Conservation (phyloP, 2,329 filamentous ascomycete species). For the Penicillium nordicum region DNA sequence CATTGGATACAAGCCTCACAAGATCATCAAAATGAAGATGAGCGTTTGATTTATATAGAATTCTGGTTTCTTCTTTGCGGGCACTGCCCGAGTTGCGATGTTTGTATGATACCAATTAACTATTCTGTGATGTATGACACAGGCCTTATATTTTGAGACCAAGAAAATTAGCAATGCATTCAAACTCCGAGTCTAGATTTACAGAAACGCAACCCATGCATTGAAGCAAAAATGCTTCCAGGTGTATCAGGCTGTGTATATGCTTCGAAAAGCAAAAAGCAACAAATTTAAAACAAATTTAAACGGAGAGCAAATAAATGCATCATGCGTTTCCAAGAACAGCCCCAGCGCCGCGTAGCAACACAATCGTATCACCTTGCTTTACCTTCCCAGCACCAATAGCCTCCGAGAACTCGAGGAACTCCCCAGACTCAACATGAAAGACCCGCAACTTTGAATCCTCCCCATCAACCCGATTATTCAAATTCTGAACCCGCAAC, state of each 20-base stretch:
- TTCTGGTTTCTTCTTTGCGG: background rate
- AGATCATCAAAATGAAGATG: constrained; percentile 97
- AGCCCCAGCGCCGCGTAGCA: constrained; percentile 81
- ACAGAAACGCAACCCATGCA: background rate
- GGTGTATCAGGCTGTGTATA: constrained; percentile 12
- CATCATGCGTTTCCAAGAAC: constrained; percentile 60
- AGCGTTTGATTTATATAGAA: constrained; percentile 59
- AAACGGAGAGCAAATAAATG: background rate
- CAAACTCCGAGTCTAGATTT: background rate
- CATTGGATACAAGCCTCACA: constrained; percentile 84
- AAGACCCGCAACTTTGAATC: constrained; percentile 81
- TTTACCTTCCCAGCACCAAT: constrained; percentile 64
- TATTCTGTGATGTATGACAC: constrained; percentile 6
- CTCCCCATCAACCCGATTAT: constrained; percentile 45
- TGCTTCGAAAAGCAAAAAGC: constrained; percentile 2
- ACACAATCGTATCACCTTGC: constrained; percentile 84
- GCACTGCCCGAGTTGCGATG: constrained; percentile 8
- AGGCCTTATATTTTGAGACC: background rate
- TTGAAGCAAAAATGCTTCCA: constrained; percentile 3
- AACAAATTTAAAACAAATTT: background rate
- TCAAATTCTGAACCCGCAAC: constrained; percentile 45
- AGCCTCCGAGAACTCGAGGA: constrained; percentile 86
- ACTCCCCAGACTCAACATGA: constrained; percentile 82
- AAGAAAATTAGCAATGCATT: constrained; percentile 1
- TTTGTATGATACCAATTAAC: constrained; percentile 24